These are phyloP conservation scores for Backusella tuberculispora DNA, from an alignment of 192 early-diverging fungal species.

Conservation along the genomic window DNA sequence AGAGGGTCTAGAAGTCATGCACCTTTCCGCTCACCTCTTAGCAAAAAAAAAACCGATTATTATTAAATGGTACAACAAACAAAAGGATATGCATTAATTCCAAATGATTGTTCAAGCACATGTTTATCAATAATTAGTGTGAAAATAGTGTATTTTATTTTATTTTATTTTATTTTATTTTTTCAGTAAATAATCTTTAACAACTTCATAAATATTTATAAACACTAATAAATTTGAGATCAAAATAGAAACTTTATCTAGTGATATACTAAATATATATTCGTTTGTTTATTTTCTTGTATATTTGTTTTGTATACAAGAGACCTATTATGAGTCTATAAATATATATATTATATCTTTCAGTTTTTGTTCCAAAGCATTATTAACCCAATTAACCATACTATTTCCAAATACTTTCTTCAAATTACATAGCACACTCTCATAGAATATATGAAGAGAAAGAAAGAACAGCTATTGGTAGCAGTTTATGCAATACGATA, in stretches of 20 bases:
- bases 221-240: background rate
- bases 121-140: too few relatives aligned
- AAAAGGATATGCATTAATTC: background rate
- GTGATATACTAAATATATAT: background rate
- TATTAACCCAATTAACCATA: too few relatives aligned
- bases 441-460: too few relatives aligned
- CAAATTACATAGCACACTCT: too few relatives aligned
- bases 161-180: background rate
- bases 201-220: background rate
- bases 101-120: background rate
- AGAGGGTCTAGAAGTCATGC: slow-evolving; percentile 2
- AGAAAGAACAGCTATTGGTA: too few relatives aligned
- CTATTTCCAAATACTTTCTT: too few relatives aligned
- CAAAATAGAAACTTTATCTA: background rate
- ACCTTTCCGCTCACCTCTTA: background rate
- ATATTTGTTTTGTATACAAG: too few relatives aligned
- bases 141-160: background rate
- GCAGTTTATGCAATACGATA: background rate
- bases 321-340: too few relatives aligned
- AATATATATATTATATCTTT: too few relatives aligned
- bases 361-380: too few relatives aligned
- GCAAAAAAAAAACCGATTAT: background rate
- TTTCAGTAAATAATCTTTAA: background rate
- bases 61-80: background rate
- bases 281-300: background rate